Conservation (phyloP, 768 basidiomycete genomes). For the Serpula lacrymans region DNA sequence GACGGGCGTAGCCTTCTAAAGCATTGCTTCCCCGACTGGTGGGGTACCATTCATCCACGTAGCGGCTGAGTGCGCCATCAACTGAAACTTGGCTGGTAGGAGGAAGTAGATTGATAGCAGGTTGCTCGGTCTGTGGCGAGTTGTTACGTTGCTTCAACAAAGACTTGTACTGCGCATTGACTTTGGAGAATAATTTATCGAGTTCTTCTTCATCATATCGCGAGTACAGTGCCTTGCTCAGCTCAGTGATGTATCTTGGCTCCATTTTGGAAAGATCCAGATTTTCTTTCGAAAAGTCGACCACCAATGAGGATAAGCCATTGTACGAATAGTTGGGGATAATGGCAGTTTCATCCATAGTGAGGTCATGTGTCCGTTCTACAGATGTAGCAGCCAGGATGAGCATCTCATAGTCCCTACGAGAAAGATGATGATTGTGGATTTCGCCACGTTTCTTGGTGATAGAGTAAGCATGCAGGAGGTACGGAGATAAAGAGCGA, state of each 20-base stretch:
- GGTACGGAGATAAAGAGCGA: constrained; percentile 32
- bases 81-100: constrained; percentile 13
- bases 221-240: constrained; percentile 25
- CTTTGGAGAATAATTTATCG: constrained; percentile 16
- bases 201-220: constrained; percentile 15
- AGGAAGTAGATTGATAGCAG: constrained; percentile 12
- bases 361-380: constrained; percentile 7
- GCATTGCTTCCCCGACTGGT: constrained; percentile 25
- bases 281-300: constrained; percentile 32
- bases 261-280: constrained; percentile 27
- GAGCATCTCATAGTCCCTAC: constrained; percentile 41
- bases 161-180: background rate
- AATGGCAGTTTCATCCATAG: constrained; percentile 1
- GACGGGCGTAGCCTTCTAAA: constrained; percentile 44
- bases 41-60: constrained; percentile 32
- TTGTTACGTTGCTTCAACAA: constrained; percentile 1
- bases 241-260: constrained; percentile 12
- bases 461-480: constrained; percentile 46
- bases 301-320: constrained; percentile 41
- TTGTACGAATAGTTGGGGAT: constrained; percentile 31
- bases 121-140: background rate
- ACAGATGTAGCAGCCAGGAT: constrained; percentile 31
- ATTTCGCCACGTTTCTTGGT: constrained; percentile 26
- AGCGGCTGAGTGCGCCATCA: constrained; percentile 23
- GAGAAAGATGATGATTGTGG: constrained; percentile 25